Base-by-base conservation (phyloP, 176 grass and related monocot species). In the Bromus sterilis region DNA sequence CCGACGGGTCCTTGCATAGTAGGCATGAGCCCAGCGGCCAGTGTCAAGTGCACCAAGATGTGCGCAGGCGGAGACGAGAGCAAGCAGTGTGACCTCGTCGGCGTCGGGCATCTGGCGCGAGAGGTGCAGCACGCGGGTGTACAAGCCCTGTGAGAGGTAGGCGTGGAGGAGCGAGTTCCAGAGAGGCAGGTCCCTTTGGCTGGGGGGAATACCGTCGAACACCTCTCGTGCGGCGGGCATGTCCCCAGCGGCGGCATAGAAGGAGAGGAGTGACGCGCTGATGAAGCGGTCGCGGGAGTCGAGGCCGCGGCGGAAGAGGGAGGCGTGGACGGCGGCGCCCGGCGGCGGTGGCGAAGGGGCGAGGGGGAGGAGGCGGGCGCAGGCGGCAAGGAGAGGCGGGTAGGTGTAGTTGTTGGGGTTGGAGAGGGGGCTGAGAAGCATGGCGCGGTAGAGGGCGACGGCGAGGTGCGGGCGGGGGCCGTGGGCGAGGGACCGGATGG, bases 81-180 rank as follows among this genome's bases (percentile, higher is more conserved):
- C 81, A 18, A 88, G 64, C 80, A 88, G 66, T 6, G 80, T 88
- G 75, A 88, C 81, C 41, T 83, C 55, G 66, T 88, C 80, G 4
- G 65, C 56, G 3, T 29, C 14, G 13, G 59, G 72, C 86, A 88
- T 88, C 41, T 8, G 16, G 31, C 66, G 66, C 9, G 73, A 88
- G 75, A 79, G 56, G 25, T 37, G 42, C 1, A 83, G 31, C 66
- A 82, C 86, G 2, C 83, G 80, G 9, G 75, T 6, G 56, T 75
- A 43, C 25, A 69, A 14, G 18, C 56, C 78, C 44, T 29, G 40
- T 14, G 75, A 76, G 24, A 88, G 67, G 34, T 88, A 74, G 53
- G 80, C 80, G 51, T 88, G 82, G 56, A 88, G 76, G 43, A 88
- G 75, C 14, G 80, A 82, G 75, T 88, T 88, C 80, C 86, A 88